Conservation (phyloP, 192 early-diverging fungal genomes). For the Coemansia sp. region DNA sequence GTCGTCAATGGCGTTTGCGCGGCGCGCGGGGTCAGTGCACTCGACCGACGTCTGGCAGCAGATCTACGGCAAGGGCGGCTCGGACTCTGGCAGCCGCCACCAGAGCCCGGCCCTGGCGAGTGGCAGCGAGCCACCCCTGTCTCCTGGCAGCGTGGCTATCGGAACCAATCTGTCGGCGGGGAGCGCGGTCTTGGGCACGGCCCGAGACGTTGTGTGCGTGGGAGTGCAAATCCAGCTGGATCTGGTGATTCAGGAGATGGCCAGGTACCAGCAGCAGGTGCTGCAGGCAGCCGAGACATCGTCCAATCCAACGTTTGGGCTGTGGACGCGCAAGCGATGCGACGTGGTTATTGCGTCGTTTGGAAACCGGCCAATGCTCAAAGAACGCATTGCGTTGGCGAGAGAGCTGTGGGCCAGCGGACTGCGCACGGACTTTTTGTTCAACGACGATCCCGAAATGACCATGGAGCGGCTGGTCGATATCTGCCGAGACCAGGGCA, state of each 20-base stretch:
- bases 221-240: constrained; percentile 82
- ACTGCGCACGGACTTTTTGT: constrained; percentile 76
- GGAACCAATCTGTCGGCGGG: constrained; percentile 39
- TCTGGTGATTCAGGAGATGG: constrained; percentile 62
- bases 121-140: neutral
- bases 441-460: constrained; percentile 66
- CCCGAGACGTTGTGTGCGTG: constrained; percentile 55
- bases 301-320: constrained; percentile 41
- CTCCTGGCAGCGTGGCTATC: constrained; percentile 6
- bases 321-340: constrained; percentile 62
- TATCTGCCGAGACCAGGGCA: constrained; percentile 61
- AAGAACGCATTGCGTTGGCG: constrained; percentile 72
- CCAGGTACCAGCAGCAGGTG: constrained; percentile 53
- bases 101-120: no score
- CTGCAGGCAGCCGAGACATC: constrained; percentile 16
- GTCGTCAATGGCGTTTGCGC: constrained; percentile 28
- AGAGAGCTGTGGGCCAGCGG: constrained; percentile 74
- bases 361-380: constrained; percentile 60
- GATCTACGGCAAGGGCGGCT: constrained; percentile 17
- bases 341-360: constrained; percentile 80
- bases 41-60: constrained; percentile 41
- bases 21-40: constrained; percentile 27
- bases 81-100: no score
- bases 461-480: constrained; percentile 61
- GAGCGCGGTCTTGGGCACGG: constrained; percentile 34